Evolutionary conservation across 2,329 filamentous ascomycete genomes (phyloP).

Genomic region (Sarocladium strictum): DNA sequence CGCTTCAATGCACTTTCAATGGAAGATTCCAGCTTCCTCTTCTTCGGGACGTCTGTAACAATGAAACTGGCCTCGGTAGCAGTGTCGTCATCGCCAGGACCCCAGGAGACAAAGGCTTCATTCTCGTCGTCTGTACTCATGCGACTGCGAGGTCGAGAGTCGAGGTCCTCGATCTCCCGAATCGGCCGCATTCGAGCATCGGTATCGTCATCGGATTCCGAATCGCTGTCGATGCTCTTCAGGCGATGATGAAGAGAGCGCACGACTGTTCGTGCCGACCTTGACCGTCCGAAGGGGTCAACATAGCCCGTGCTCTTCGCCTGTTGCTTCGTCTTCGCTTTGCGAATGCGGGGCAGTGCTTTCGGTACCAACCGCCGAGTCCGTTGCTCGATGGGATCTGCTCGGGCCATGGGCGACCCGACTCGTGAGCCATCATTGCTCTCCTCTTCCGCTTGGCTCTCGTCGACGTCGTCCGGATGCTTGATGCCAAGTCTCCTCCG

Average conservation of each 20-base stretch:
- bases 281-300: slow-evolving; percentile 61
- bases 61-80: slow-evolving; percentile 69
- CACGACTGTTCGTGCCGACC: slow-evolving; percentile 54
- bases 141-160: slow-evolving; percentile 75
- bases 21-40: slow-evolving; percentile 66
- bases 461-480: slow-evolving; percentile 58
- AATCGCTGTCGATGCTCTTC: slow-evolving; percentile 57
- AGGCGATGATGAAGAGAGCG: slow-evolving; percentile 75
- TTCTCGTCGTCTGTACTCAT: slow-evolving; percentile 57
- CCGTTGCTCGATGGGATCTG: slow-evolving; percentile 55
- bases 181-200: slow-evolving; percentile 51
- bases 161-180: slow-evolving; percentile 78
- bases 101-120: slow-evolving; percentile 42
- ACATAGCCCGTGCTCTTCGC: slow-evolving; percentile 58
- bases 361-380: slow-evolving; percentile 50
- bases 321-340: slow-evolving; percentile 50
- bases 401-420: slow-evolving; percentile 60
- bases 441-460: slow-evolving; percentile 38
- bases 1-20: slow-evolving; percentile 69
- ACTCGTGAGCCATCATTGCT: slow-evolving; percentile 56
- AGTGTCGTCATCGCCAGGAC: slow-evolving; percentile 53
- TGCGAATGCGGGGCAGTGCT: slow-evolving; percentile 69
- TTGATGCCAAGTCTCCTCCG: slow-evolving; percentile 72
- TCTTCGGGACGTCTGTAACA: slow-evolving; percentile 55
- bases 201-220: slow-evolving; percentile 83